These are phyloP conservation scores for Neonectria faginata DNA, from an alignment of 2,329 filamentous ascomycete genomes.

Conservation along the genomic window DNA sequence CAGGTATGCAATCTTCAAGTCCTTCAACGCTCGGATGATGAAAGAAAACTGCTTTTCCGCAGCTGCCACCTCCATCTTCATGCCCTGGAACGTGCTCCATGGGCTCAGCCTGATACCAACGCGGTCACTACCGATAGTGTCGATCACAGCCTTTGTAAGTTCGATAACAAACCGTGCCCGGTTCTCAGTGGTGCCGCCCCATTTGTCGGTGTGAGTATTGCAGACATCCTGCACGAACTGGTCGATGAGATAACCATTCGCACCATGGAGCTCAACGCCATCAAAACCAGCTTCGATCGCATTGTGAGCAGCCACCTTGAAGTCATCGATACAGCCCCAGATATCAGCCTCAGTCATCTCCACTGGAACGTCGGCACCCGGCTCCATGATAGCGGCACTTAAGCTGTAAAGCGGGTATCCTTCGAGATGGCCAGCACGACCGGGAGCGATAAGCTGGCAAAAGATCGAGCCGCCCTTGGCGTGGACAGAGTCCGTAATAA, in stretches of 20 bases:
- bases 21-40: slow-evolving; percentile 51
- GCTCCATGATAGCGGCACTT: background rate
- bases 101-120: slow-evolving; percentile 68
- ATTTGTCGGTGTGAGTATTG: slow-evolving; percentile 61
- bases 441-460: background rate
- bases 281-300: slow-evolving; percentile 74
- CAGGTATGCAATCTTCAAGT: background rate
- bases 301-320: slow-evolving; percentile 38
- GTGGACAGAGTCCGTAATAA: slow-evolving; percentile 19
- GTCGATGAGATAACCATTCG: slow-evolving; percentile 67
- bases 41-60: slow-evolving; percentile 68
- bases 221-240: slow-evolving; percentile 59
- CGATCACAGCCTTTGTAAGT: slow-evolving; percentile 39
- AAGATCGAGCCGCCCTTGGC: slow-evolving; percentile 6
- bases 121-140: slow-evolving; percentile 60
- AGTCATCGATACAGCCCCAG: slow-evolving; percentile 10
- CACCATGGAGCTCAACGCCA: slow-evolving; percentile 69
- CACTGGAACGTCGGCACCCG: background rate
- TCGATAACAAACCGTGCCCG: slow-evolving; percentile 55
- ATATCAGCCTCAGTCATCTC: slow-evolving; percentile 17
- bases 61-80: slow-evolving; percentile 68
- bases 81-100: slow-evolving; percentile 68
- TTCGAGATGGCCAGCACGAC: background rate
- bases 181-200: slow-evolving; percentile 63
- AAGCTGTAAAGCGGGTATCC: background rate